Base-by-base conservation (phyloP, 169 alveolate genomes). In the Neospora caninum region DNA sequence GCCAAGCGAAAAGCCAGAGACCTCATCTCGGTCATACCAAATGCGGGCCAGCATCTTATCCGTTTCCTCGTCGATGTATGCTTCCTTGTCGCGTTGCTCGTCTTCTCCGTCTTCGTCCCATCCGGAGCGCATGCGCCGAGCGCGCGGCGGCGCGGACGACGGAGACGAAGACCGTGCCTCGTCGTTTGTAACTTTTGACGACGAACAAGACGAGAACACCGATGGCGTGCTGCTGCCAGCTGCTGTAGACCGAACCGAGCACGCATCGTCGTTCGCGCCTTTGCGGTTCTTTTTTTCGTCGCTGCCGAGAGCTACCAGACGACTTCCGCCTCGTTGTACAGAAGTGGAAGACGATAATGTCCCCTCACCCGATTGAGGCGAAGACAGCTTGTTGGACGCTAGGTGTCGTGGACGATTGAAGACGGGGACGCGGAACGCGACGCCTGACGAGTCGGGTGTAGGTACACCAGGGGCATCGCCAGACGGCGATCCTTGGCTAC, bases 21-120 rank as follows among this genome's bases (percentile, higher is more conserved):
- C 54, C 73, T 94, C 96, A 27, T 94, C 96, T 9, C 93, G 53
- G 88, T 94, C 96, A 70, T 94, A 94, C 96, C 96, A 88, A 53
- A 25, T 58, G 42, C 94, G 91, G 27, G 80, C 82, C 0, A 92
- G 80, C 91, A 39, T 39, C n/a, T 29, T 31, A 2, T 78, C 45
- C 0, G 45, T 78, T 16, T 78, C 93, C 31, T 67, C 93, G 10
- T 39, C 43, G 34, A 27, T 89, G 45, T 78, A 18, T 10, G 86
- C 39, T 16, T 78, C 86, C 45, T 38, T n/a, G 2, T 38, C 31
- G 29, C 45, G 29, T n/a, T 78, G 9, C 27, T 38, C n/a, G 39
- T 78, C 86, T 16, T 13, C 86, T 13, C 9, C 86, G 13, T 25
- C 89, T 6, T 20, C 42, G 67, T 43, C 69, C 89, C 69, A 42